Percentiles rank a stretch among this genome's conserved stretches.
phyloP scores from a whole-genome alignment of 257 asterid species.

The Cordia subcordata region DNA sequence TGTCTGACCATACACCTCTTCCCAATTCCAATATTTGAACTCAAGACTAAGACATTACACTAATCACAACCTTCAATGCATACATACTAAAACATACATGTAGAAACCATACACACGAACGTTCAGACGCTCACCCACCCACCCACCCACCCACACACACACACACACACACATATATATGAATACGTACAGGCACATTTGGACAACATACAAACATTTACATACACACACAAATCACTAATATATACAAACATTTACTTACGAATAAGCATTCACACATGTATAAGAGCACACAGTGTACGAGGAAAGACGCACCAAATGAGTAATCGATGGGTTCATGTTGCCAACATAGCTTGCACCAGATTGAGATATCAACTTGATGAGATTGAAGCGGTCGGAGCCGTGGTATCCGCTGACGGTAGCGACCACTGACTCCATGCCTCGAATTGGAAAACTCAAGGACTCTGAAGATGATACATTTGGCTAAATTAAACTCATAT shows the following conservation, averaged over 20 bases:
- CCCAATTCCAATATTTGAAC: too few relatives aligned
- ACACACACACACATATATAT: not conserved
- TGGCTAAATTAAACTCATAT: not conserved
- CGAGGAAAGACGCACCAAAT: conserved; percentile 24
- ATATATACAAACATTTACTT: too few relatives aligned
- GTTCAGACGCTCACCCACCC: too few relatives aligned
- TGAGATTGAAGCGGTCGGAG: conserved; percentile 32
- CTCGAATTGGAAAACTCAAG: conserved; percentile 25
- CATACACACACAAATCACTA: too few relatives aligned
- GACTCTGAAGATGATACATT: conserved; percentile 14
- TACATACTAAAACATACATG: too few relatives aligned
- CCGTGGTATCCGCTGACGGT: conserved; percentile 42
- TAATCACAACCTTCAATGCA: not conserved
- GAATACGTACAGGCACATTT: too few relatives aligned
- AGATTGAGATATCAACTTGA: conserved; percentile 29
- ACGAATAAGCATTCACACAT: too few relatives aligned
- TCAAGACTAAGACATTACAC: not conserved
- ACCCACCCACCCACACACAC: too few relatives aligned
- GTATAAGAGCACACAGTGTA: not conserved
- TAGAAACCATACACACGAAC: too few relatives aligned
- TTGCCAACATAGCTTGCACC: conserved; percentile 40
- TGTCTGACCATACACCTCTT: too few relatives aligned
- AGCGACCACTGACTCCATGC: conserved; percentile 66
- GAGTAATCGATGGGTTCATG: conserved; percentile 33
- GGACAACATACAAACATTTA: too few relatives aligned